phyloP scores from a whole-genome alignment of 495 filamentous ascomycete genomes.

The Podospora sp. region DNA sequence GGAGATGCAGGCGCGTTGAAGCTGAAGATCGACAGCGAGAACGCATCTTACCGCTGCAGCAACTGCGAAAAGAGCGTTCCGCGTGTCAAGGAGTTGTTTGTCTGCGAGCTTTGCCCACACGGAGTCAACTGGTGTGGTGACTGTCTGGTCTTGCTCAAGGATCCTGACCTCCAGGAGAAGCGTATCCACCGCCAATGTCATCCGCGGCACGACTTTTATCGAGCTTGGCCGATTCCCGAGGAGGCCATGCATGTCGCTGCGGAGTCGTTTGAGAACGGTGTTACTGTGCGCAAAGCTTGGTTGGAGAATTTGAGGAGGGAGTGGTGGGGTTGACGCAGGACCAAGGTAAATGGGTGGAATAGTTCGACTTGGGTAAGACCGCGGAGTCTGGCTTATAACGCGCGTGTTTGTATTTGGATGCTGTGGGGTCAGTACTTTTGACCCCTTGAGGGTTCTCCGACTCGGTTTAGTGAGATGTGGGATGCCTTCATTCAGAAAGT shows the following conservation, averaged over 20 bases:
- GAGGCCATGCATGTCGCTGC: conserved; percentile 19
- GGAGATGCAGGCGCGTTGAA: neutral
- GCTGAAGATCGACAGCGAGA: neutral
- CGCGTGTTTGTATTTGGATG: too few relatives aligned
- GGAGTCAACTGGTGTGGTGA: conserved; percentile 16
- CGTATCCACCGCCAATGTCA: conserved; percentile 8
- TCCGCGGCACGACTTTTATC: conserved; percentile 18
- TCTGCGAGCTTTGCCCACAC: conserved; percentile 17
- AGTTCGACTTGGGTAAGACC: too few relatives aligned
- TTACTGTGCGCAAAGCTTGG: conserved; percentile 21
- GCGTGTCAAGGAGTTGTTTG: conserved; percentile 16
- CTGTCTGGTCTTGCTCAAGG: conserved; percentile 15
- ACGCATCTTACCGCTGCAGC: neutral
- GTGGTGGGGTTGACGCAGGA: conserved; percentile 19
- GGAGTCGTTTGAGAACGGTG: conserved; percentile 21
- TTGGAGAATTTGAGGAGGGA: conserved; percentile 18
- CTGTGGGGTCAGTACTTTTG: too few relatives aligned
- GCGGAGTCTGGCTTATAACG: too few relatives aligned
- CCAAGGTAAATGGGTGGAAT: too few relatives aligned
- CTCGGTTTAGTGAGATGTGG: too few relatives aligned
- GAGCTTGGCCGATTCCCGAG: conserved; percentile 19
- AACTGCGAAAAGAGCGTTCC: neutral
- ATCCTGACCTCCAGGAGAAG: neutral
- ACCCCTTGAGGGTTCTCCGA: too few relatives aligned
- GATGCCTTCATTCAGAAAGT: too few relatives aligned